These are phyloP conservation scores for Plasmodium vivax DNA, from an alignment of 169 alveolate genomes.

Conservation along the genomic window DNA sequence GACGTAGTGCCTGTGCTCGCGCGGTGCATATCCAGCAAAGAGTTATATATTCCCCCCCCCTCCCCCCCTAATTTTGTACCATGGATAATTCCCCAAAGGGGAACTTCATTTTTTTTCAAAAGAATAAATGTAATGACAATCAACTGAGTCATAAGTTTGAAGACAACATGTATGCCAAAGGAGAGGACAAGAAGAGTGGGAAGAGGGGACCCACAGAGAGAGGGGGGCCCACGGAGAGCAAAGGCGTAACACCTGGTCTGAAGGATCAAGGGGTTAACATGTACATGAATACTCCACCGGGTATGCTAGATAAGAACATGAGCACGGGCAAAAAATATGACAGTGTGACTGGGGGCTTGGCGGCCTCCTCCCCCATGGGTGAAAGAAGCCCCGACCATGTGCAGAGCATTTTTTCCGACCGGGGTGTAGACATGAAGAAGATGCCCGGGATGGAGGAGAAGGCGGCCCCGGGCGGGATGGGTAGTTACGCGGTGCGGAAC, in stretches of 20 bases:
- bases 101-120: conserved; percentile 13
- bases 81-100: conserved; percentile 43
- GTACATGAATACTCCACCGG: not conserved
- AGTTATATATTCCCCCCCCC: not conserved
- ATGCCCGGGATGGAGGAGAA: not conserved
- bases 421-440: not conserved
- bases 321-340: not conserved
- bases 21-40: not conserved
- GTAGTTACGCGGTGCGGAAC: not conserved
- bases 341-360: not conserved
- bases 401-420: not conserved
- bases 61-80: not conserved
- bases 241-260: not conserved
- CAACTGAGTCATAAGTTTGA: conserved; percentile 23
- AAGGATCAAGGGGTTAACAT: not conserved
- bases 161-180: conserved; percentile 13
- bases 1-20: not conserved
- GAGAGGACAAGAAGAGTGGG: conserved; percentile 17
- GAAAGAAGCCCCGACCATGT: not conserved
- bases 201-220: not conserved
- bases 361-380: not conserved
- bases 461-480: not conserved
- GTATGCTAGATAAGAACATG: not conserved
- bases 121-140: conserved; percentile 54
- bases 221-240: not conserved